Evolutionary conservation across 2,329 filamentous ascomycete genomes (phyloP).

Genomic region (Stenocarpella maydis): DNA sequence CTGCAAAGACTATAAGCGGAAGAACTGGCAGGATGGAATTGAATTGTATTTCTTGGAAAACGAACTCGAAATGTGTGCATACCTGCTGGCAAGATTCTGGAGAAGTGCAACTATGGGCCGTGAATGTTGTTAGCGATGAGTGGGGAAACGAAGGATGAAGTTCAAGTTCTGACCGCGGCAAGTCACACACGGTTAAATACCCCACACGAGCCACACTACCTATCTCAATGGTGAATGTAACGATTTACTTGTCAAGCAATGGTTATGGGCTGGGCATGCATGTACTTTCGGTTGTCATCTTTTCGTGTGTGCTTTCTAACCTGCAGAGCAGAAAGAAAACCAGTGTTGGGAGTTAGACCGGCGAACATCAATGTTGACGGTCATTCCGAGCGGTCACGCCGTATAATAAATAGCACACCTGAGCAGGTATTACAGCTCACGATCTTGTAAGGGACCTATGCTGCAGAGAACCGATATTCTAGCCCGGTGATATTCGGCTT

Average conservation of each 20-base stretch:
- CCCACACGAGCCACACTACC: neutral
- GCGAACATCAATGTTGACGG: neutral
- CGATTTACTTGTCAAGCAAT: neutral
- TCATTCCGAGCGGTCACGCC: too few relatives aligned
- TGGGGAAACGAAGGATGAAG: conserved; percentile 4
- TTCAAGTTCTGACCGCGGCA: neutral
- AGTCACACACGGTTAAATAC: conserved; percentile 5
- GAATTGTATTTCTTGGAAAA: neutral
- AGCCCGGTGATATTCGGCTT: too few relatives aligned
- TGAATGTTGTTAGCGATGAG: neutral
- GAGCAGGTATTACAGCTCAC: too few relatives aligned
- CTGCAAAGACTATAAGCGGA: neutral
- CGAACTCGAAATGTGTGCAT: neutral
- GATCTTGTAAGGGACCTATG: too few relatives aligned
- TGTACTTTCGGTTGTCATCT: too few relatives aligned
- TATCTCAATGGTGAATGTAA: neutral
- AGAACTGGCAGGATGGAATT: neutral
- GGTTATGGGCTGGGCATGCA: neutral
- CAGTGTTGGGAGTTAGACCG: neutral
- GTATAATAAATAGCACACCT: too few relatives aligned
- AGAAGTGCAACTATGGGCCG: neutral
- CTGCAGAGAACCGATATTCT: too few relatives aligned
- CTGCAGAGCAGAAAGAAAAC: neutral
- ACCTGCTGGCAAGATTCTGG: neutral
- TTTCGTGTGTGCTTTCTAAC: neutral